Evolutionary conservation across 345 rosid species (phyloP).

Genomic region (Microcos paniculata): DNA sequence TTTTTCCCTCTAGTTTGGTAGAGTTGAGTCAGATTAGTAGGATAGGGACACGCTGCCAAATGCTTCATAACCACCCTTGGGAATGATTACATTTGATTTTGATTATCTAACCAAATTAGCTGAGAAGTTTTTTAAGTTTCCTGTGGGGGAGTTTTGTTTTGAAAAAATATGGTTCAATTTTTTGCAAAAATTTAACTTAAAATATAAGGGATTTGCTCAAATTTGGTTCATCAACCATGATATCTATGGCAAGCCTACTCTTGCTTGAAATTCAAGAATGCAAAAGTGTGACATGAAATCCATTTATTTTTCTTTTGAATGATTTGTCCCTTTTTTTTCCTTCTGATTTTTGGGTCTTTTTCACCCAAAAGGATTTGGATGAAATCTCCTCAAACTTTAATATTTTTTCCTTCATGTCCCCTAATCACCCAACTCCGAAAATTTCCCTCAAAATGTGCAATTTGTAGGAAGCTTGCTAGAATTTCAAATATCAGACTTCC

Average conservation of each 20-base stretch:
- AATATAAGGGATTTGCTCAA: not conserved
- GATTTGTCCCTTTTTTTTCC: not conserved
- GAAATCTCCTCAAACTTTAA: not conserved
- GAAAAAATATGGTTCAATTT: not conserved
- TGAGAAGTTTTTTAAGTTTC: not conserved
- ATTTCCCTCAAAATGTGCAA: not conserved
- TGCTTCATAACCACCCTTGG: slow-evolving; percentile 24
- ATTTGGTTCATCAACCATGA: slow-evolving; percentile 14
- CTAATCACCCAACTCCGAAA: not conserved
- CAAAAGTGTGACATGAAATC: not conserved
- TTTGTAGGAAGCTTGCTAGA: not conserved
- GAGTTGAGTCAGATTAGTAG: slow-evolving; percentile 30
- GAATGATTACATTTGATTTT: slow-evolving; percentile 23
- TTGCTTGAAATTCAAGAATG: slow-evolving; percentile 11
- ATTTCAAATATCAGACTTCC: not conserved
- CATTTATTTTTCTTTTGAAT: not conserved
- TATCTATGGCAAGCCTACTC: not conserved
- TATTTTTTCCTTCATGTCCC: not conserved
- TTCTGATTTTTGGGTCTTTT: not conserved
- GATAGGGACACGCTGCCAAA: slow-evolving; percentile 41
- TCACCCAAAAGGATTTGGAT: not conserved
- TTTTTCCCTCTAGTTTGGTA: slow-evolving; percentile 28
- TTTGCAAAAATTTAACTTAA: not conserved
- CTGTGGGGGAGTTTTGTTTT: not conserved
- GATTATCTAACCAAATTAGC: slow-evolving; percentile 22